Evolutionary conservation across 371 early-diverging fungal species (phyloP).

Genomic region (Mucor sp.): DNA sequence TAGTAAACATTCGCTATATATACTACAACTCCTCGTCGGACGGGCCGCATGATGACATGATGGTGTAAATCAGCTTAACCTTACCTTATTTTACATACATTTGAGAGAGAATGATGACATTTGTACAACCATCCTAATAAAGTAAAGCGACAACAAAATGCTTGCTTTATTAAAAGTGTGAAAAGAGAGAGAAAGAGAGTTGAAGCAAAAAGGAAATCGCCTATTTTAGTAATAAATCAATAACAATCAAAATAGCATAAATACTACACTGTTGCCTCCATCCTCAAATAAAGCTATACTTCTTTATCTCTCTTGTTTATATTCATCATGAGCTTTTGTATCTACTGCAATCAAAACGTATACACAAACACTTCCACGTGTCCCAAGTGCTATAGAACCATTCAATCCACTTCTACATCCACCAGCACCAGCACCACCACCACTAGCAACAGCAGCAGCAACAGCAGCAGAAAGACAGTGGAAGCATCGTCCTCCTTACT

Average conservation of each 20-base stretch:
- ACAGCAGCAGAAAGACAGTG: background rate
- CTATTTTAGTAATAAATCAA: slow-evolving; percentile 13
- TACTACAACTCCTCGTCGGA: no score
- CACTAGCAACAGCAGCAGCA: background rate
- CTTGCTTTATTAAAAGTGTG: background rate
- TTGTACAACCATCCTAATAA: slow-evolving; percentile 1
- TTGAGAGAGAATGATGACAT: slow-evolving; percentile 3
- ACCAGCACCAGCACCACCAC: background rate
- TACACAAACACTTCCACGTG: slow-evolving; percentile 17
- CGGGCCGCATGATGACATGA: background rate
- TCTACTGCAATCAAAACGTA: slow-evolving; percentile 25
- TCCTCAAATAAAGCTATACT: no score
- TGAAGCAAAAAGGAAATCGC: background rate
- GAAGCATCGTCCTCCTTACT: background rate
- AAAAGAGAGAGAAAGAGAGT: background rate
- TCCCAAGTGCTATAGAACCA: slow-evolving; percentile 22
- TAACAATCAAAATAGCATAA: slow-evolving; percentile 8
- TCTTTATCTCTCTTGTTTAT: background rate
- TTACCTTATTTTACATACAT: no score
- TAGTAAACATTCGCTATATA: background rate
- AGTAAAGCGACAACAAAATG: slow-evolving; percentile 12
- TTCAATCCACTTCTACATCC: background rate
- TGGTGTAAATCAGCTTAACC: background rate
- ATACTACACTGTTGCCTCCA: background rate
- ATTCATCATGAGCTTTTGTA: slow-evolving; percentile 25